phyloP scores from a whole-genome alignment of 495 filamentous ascomycete species.

The Rhizodiscina lignyota region DNA sequence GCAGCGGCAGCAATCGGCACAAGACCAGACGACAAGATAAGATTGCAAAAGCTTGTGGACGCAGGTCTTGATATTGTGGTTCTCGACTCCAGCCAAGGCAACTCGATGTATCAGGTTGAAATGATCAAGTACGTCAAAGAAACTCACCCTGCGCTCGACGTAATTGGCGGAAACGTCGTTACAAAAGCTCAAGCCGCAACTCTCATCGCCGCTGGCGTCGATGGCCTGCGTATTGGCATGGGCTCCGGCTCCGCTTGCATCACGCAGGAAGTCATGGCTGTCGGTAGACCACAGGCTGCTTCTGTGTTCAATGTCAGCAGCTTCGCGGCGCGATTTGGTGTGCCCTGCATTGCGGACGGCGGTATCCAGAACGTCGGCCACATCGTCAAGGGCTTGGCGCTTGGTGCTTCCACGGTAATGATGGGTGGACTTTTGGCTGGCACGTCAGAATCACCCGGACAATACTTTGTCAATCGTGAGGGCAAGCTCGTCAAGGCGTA shows the following conservation, averaged over 20 bases:
- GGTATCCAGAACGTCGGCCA: constrained; percentile 97
- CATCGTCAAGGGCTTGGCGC: constrained; percentile 92
- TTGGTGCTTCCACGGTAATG: constrained; percentile 94
- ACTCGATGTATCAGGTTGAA: constrained; percentile 89
- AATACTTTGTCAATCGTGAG: constrained; percentile 88
- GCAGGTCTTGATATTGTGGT: constrained; percentile 92
- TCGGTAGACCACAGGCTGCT: constrained; percentile 86
- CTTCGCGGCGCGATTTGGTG: constrained; percentile 85
- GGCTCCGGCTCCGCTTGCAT: constrained; percentile 96
- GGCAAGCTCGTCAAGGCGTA: constrained; percentile 98
- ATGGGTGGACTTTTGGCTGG: constrained; percentile 97
- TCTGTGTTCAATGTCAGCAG: constrained; percentile 74
- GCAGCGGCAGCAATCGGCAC: constrained; percentile 92
- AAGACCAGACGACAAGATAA: constrained; percentile 72
- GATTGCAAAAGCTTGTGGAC: constrained; percentile 77
- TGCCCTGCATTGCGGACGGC: constrained; percentile 95
- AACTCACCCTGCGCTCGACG: constrained; percentile 69
- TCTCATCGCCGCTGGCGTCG: constrained; percentile 85
- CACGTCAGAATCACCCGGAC: constrained; percentile 92
- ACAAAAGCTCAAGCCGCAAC: constrained; percentile 85
- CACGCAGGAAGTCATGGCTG: constrained; percentile 99
- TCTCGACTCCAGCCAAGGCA: constrained; percentile 91
- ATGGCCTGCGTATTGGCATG: constrained; percentile 98
- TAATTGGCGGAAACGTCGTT: constrained; percentile 96
- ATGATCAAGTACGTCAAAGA: constrained; percentile 95